phyloP scores from a whole-genome alignment of 495 filamentous ascomycete species.

The Daldinia loculata region DNA sequence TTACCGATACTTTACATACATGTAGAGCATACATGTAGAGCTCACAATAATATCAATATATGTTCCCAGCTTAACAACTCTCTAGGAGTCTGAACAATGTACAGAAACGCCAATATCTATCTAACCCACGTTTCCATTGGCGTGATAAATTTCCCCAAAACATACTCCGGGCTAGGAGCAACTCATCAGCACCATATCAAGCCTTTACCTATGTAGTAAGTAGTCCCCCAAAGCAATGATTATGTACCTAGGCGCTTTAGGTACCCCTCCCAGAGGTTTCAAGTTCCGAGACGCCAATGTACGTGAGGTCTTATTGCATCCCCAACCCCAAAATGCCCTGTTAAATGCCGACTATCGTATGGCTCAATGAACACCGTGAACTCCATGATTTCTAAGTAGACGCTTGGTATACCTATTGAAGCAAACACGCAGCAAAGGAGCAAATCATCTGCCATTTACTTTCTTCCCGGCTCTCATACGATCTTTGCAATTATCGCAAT shows the following conservation, averaged over 20 bases:
- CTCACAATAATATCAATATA: not conserved
- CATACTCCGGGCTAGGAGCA: constrained; percentile 12
- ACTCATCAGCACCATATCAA: not conserved
- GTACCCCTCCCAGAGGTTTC: constrained; percentile 12
- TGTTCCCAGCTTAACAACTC: not conserved
- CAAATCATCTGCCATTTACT: constrained; percentile 48
- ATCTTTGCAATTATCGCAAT: constrained; percentile 86
- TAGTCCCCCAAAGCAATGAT: constrained; percentile 22
- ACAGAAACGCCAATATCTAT: constrained; percentile 22
- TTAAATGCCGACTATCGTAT: constrained; percentile 23
- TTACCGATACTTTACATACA: not conserved
- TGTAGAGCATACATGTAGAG: not conserved
- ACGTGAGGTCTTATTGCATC: constrained; percentile 26
- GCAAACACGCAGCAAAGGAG: constrained; percentile 4
- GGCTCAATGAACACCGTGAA: constrained; percentile 34
- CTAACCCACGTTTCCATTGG: constrained; percentile 13
- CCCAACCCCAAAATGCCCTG: constrained; percentile 12
- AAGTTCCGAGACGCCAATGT: constrained; percentile 33
- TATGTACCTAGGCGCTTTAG: not conserved
- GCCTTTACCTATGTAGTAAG: constrained; percentile 3
- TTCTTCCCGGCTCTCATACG: constrained; percentile 63
- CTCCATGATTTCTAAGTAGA: constrained; percentile 23
- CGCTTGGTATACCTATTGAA: constrained; percentile 21
- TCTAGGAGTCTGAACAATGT: constrained; percentile 11
- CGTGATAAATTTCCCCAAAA: not conserved